Evolutionary conservation across 2,329 filamentous ascomycete genomes (phyloP).

Genomic region (Coniochaeta sp.): DNA sequence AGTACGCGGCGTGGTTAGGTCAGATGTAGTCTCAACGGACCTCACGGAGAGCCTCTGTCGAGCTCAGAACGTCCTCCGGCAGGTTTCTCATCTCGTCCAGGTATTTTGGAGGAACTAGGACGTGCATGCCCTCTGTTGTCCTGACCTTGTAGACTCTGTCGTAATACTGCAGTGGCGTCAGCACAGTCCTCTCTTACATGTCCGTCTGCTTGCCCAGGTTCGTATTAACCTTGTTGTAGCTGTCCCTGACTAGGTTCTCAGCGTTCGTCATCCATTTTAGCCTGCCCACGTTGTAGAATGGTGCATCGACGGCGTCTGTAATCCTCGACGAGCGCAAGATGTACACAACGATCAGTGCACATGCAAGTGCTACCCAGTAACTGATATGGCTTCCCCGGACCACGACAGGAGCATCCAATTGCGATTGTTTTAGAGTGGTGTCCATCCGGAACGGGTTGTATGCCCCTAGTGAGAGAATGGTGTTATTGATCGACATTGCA

Average conservation of each 20-base stretch:
- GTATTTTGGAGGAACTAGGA: constrained; percentile 36
- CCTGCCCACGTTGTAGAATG: constrained; percentile 41
- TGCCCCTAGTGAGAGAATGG: constrained; percentile 10
- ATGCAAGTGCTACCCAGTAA: constrained; percentile 33
- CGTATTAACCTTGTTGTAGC: constrained; percentile 36
- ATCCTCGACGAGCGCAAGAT: constrained; percentile 26
- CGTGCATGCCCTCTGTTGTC: constrained; percentile 42
- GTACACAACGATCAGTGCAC: constrained; percentile 30
- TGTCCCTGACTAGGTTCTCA: constrained; percentile 38
- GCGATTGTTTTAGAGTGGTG: constrained; percentile 9
- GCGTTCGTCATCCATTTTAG: constrained; percentile 45
- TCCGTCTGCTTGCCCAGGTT: neutral
- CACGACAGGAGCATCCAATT: constrained; percentile 18
- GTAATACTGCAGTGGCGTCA: constrained; percentile 30
- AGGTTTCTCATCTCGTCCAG: constrained; percentile 39
- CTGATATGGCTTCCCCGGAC: constrained; percentile 23
- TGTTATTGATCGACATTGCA: constrained; percentile 11
- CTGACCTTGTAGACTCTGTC: constrained; percentile 44
- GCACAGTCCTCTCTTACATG: neutral
- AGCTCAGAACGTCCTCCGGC: constrained; percentile 41
- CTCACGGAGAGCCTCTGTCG: constrained; percentile 40
- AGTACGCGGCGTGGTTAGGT: neutral
- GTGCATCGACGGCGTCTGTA: constrained; percentile 26
- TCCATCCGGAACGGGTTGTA: constrained; percentile 15
- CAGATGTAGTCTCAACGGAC: constrained; percentile 18